Evolutionary conservation across 108 stramenopile species (phyloP), one percentile per base, ranked within the genome.

Genomic region (Cyclotella baltica): DNA sequence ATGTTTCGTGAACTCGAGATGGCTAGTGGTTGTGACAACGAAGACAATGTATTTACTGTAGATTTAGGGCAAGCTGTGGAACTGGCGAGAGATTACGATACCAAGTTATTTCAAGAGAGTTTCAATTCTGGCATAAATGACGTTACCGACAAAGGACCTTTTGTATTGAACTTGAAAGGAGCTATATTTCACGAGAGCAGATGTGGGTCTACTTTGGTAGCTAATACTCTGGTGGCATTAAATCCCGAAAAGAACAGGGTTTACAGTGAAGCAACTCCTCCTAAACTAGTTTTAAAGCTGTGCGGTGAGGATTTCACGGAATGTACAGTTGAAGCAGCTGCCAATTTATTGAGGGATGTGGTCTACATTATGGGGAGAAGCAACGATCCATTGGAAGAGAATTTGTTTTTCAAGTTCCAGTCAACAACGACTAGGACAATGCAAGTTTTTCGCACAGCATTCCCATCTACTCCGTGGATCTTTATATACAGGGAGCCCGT

Each of bases 391-490:
- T 15, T 53, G 29, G 91, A 96, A 84, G 79, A 83, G 29, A 84
- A 84, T 28, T 78, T 95, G 59, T 98, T 98, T 83, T 95, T 97
- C 88, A 99, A 99, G 82, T 93, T 99, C 62, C 98, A 98, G 85
- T 93, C 90, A 20, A 83, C 88, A 33, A 88, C 92, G 2, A 88
- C 91, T 20, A 52, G 83, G 30, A 77, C 83, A 38, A 84, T 97
- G 55, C 36, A 85, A 18, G 78, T 83, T 10, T 88, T 97, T 73
- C 81, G 82, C 65, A 35, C 77, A 56, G 97, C 97, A 10, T 98
- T 97, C 76, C 98, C 97, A 0, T 65, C 91, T 10, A 89, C 90
- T 13, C 96, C 97, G 0, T 98, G 96, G 97, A 88, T 95, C 20
- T 98, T 92, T 77, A 74, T 98, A 37, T 97, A 94, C 67, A 84